Evolutionary conservation across 176 grass and related monocot genomes (phyloP).

Genomic region (Raddia distichophylla): DNA sequence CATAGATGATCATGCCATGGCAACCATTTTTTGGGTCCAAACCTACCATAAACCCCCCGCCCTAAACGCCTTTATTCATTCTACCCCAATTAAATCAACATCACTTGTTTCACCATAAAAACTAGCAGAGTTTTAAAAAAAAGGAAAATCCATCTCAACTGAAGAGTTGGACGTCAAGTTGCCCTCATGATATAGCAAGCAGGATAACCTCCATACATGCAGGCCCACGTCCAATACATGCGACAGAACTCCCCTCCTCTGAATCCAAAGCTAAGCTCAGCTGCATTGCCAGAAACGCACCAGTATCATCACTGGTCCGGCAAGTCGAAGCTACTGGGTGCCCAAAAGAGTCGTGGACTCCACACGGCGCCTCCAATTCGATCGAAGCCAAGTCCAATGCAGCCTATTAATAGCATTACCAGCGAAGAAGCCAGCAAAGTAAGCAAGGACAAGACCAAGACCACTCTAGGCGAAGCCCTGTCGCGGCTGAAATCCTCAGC

Average conservation of each 20-base stretch:
- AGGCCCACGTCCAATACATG: background rate
- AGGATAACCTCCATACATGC: slow-evolving; percentile 22
- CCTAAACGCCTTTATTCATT: background rate
- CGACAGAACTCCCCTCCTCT: slow-evolving; percentile 4
- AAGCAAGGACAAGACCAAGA: background rate
- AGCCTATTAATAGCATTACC: slow-evolving; percentile 41
- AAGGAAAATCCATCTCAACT: background rate
- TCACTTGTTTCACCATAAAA: background rate
- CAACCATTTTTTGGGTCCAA: background rate
- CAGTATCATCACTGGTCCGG: background rate
- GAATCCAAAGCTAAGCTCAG: slow-evolving; percentile 14
- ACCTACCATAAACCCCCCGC: background rate
- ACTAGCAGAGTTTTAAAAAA: background rate
- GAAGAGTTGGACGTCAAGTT: background rate
- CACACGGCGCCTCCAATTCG: background rate
- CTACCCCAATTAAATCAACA: background rate
- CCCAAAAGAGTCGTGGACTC: background rate
- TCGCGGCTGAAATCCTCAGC: slow-evolving; percentile 24
- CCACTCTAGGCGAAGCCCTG: background rate
- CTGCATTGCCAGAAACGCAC: slow-evolving; percentile 36
- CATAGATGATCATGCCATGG: background rate
- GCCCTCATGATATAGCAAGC: background rate
- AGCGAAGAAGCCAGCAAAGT: background rate
- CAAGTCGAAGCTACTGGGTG: background rate
- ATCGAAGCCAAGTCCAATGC: slow-evolving; percentile 4